Conservation (phyloP, 345 rosid genomes). For the Hypericum perforatum region DNA sequence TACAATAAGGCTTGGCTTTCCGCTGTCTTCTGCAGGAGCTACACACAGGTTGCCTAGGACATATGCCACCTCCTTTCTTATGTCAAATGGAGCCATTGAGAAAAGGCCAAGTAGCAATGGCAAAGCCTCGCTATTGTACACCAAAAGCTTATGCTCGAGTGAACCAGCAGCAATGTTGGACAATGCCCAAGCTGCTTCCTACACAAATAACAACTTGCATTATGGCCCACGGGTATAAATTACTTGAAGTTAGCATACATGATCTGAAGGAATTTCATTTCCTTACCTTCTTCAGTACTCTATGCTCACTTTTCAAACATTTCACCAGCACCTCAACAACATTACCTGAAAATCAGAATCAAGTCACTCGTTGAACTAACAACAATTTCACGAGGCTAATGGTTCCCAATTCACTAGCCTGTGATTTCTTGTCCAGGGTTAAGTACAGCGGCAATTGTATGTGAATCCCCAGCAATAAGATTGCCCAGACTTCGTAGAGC, state of each 20-base stretch:
- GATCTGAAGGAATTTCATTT: background rate
- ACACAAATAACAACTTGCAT: slow-evolving; percentile 2
- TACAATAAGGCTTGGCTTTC: slow-evolving; percentile 52
- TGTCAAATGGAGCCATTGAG: slow-evolving; percentile 70
- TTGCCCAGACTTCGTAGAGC: slow-evolving; percentile 85
- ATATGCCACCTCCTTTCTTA: slow-evolving; percentile 84
- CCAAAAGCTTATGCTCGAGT: slow-evolving; percentile 63
- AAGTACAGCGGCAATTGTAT: slow-evolving; percentile 46
- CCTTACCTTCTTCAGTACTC: slow-evolving; percentile 82
- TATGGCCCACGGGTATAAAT: too few relatives aligned
- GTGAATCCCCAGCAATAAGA: slow-evolving; percentile 81
- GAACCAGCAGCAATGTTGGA: slow-evolving; percentile 96
- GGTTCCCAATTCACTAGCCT: slow-evolving; percentile 35
- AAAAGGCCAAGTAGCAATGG: slow-evolving; percentile 58
- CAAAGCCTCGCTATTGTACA: slow-evolving; percentile 61
- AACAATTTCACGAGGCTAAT: slow-evolving; percentile 5
- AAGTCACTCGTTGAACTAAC: slow-evolving; percentile 13
- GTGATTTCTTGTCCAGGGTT: slow-evolving; percentile 53
- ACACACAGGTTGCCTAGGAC: slow-evolving; percentile 96
- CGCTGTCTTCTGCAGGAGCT: slow-evolving; percentile 50
- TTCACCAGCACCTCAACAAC: slow-evolving; percentile 57
- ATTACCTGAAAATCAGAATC: slow-evolving; percentile 35
- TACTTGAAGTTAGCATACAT: too few relatives aligned
- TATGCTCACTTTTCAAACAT: slow-evolving; percentile 85
- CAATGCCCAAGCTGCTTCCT: slow-evolving; percentile 98